Conservation (phyloP, 2,329 filamentous ascomycete genomes). For the Dactylonectria macrodidyma region DNA sequence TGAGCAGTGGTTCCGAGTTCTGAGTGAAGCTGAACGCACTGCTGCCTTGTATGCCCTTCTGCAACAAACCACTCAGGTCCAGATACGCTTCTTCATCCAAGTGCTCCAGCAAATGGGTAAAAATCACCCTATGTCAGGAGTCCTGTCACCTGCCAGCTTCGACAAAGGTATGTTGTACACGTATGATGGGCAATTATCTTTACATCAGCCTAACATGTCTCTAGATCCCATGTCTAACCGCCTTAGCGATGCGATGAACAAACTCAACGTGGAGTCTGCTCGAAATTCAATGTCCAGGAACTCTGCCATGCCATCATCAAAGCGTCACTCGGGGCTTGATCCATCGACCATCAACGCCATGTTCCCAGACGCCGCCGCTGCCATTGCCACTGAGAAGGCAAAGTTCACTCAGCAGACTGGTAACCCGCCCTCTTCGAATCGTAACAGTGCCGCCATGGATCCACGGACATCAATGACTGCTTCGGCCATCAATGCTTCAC, state of each 20-base stretch:
- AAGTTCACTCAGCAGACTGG: constrained; percentile 97
- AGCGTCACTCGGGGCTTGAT: constrained; percentile 96
- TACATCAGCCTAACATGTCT: constrained; percentile 32
- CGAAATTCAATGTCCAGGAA: constrained; percentile 89
- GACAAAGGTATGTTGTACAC: constrained; percentile 82
- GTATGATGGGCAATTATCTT: not conserved
- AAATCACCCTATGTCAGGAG: constrained; percentile 95
- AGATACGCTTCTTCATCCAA: constrained; percentile 99
- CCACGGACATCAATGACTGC: constrained; percentile 82
- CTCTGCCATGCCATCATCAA: constrained; percentile 79
- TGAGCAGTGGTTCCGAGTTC: constrained; percentile 98
- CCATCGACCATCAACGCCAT: constrained; percentile 96
- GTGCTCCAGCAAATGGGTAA: constrained; percentile 99
- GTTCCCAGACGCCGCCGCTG: constrained; percentile 98
- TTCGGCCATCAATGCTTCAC: constrained; percentile 78
- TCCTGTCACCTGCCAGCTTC: constrained; percentile 94
- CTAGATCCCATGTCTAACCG: constrained; percentile 97
- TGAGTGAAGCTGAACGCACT: constrained; percentile 96
- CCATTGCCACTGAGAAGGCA: constrained; percentile 98
- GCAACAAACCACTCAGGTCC: constrained; percentile 98
- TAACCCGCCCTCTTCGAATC: constrained; percentile 89
- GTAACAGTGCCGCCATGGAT: constrained; percentile 88
- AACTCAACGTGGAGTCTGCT: constrained; percentile 88
- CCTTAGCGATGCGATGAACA: constrained; percentile 96
- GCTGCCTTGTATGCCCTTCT: constrained; percentile 95